A percentile compares a stretch with the other conserved stretches of the same genome.
Conservation (phyloP, 768 basidiomycete species). For the Kwoniella dejecticola region DNA sequence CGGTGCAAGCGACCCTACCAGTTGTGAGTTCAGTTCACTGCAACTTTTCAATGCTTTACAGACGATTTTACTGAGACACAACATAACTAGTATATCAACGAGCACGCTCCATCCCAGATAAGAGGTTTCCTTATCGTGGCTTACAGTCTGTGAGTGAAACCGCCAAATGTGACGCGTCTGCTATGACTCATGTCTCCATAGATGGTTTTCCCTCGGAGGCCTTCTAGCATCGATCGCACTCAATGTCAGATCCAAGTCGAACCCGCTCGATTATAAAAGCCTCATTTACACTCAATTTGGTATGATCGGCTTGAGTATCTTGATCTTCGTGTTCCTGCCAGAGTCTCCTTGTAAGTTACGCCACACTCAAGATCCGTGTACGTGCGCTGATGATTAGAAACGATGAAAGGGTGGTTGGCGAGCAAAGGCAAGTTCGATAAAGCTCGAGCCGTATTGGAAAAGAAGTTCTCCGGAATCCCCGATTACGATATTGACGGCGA, state of each 20-base stretch:
- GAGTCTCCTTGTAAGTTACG: conserved; percentile 31
- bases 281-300: conserved; percentile 43
- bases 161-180: background rate
- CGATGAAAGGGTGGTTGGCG: conserved; percentile 28
- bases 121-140: conserved; percentile 38
- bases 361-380: background rate
- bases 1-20: conserved; percentile 36
- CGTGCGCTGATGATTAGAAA: background rate
- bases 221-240: conserved; percentile 28
- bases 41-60: too few species aligned
- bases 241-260: background rate
- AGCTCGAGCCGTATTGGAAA: conserved; percentile 21
- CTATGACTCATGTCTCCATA: background rate
- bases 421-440: conserved; percentile 24
- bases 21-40: conserved; percentile 20
- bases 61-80: too few species aligned
- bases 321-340: conserved; percentile 36
- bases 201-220: conserved; percentile 34
- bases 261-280: conserved; percentile 27
- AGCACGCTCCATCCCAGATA: conserved; percentile 37
- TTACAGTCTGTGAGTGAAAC: conserved; percentile 28
- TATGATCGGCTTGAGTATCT: conserved; percentile 26
- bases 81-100: conserved; percentile 33
- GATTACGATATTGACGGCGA: conserved; percentile 27
- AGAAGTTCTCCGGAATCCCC: conserved; percentile 8